Base-by-base conservation (phyloP, 31 red algal genomes). In the Asparagopsis taxiformis region DNA sequence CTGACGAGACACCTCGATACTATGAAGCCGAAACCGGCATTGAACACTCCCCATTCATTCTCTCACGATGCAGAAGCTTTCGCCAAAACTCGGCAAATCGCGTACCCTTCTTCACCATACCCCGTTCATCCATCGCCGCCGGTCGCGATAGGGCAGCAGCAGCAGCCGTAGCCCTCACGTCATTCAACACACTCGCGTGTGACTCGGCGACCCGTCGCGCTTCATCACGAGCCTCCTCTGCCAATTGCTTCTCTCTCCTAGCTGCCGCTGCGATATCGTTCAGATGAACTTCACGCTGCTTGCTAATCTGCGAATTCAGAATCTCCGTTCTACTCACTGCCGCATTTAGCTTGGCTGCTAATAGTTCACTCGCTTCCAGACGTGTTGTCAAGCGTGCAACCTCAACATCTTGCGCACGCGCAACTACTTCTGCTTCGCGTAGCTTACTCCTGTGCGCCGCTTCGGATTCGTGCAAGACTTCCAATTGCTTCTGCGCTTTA, bases 21-120 rank as follows among this genome's bases (percentile, higher is more conserved):
- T n/a, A n/a, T n/a, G n/a, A 55, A 55, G 26, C 52, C 52, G 7
- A 55, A 5, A 4, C 21, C 7, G 9, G 5, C 52, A 55, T 7
- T 15, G 71, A 75, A 60, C 35, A 41, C 35, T 75, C 71, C 59
- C 33, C 56, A 32, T 55, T 41, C 13, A 67, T 9, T 62, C 26
- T 79, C 23, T 79, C 74, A 15, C 48, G 17, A 73, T 84, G 66
- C 20, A 84, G 54, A 31, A 84, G 57, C 46, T 69, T 84, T 64
- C 79, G 44, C 79, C 79, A 84, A 64, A 84, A 84, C n/a, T 73
- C 79, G 3, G 44, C 38, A 50, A 84, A 84, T 38, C 79, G 36
- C 19, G 67, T 71, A 26, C 68, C 59, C 39, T 50, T 61, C 4
- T 39, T 52, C 48, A 59, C 35, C 16, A 64, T 57, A 20, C 57